Evolutionary conservation across 2,329 filamentous ascomycete genomes (phyloP).

Genomic region (Microsporum canis): DNA sequence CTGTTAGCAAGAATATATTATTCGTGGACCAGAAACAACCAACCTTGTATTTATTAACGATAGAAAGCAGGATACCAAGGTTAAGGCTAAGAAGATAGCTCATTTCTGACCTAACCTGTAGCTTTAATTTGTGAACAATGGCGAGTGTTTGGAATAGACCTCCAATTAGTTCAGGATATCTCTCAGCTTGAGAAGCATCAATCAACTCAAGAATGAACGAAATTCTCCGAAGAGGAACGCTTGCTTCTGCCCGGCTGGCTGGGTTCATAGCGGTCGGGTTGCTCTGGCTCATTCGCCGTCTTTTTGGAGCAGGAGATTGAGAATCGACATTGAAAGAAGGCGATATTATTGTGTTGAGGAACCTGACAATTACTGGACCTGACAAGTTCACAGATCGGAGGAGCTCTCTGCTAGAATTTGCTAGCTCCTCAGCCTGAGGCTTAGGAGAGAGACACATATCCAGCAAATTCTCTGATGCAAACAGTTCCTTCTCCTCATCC

Average conservation of each 20-base stretch:
- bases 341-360: slow-evolving; percentile 63
- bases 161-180: slow-evolving; percentile 63
- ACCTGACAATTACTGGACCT: slow-evolving; percentile 57
- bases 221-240: slow-evolving; percentile 58
- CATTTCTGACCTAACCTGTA: slow-evolving; percentile 70
- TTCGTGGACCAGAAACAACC: not conserved
- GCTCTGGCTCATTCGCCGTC: slow-evolving; percentile 64
- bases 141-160: slow-evolving; percentile 75
- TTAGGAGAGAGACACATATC: slow-evolving; percentile 28
- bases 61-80: slow-evolving; percentile 67
- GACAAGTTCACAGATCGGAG: slow-evolving; percentile 63
- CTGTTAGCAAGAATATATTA: slow-evolving; percentile 1
- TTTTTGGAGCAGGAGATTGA: slow-evolving; percentile 62
- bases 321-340: slow-evolving; percentile 58
- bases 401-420: slow-evolving; percentile 46
- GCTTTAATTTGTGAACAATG: slow-evolving; percentile 74
- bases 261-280: slow-evolving; percentile 52
- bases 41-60: slow-evolving; percentile 64
- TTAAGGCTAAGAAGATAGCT: slow-evolving; percentile 83
- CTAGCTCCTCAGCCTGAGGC: slow-evolving; percentile 19
- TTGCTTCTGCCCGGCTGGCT: slow-evolving; percentile 48
- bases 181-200: slow-evolving; percentile 64
- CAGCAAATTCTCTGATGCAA: slow-evolving; percentile 30
- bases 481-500: slow-evolving; percentile 27
- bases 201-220: slow-evolving; percentile 84